Conservation (phyloP, 306 rosid genomes). For the Cyamopsis tetragonoloba region DNA sequence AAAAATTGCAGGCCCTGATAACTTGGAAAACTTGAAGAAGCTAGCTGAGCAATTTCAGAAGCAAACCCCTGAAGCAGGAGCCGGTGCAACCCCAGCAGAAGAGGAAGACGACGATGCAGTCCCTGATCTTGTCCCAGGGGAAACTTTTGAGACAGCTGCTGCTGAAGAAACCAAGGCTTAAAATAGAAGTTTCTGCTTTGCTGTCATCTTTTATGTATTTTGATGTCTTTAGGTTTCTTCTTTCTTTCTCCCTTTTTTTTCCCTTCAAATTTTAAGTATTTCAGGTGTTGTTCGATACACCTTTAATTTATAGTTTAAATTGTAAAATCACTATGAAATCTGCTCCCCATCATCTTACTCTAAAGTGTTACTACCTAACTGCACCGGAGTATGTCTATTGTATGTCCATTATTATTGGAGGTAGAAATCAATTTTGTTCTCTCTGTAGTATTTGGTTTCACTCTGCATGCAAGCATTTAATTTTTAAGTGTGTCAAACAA, state of each 20-base stretch:
- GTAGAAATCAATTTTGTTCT: constrained; percentile 18
- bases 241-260: not conserved
- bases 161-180: constrained; percentile 58
- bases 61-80: constrained; percentile 72
- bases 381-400: constrained; percentile 18
- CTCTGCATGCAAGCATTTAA: not conserved
- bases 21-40: constrained; percentile 81
- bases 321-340: constrained; percentile 11
- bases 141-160: constrained; percentile 78
- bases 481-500: not conserved
- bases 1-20: constrained; percentile 65
- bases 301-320: constrained; percentile 18
- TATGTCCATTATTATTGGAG: constrained; percentile 1
- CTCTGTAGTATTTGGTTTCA: not conserved
- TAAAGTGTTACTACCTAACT: not conserved
- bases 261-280: not conserved
- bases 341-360: constrained; percentile 1
- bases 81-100: constrained; percentile 32
- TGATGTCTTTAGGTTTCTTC: not conserved
- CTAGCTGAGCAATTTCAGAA: constrained; percentile 83
- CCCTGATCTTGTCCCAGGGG: constrained; percentile 74
- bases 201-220: constrained; percentile 36
- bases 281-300: constrained; percentile 21
- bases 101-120: constrained; percentile 58
- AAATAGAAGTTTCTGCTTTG: constrained; percentile 35